Base-by-base conservation (phyloP, 768 basidiomycete species). In the Phanerodontia chrysosporium region DNA sequence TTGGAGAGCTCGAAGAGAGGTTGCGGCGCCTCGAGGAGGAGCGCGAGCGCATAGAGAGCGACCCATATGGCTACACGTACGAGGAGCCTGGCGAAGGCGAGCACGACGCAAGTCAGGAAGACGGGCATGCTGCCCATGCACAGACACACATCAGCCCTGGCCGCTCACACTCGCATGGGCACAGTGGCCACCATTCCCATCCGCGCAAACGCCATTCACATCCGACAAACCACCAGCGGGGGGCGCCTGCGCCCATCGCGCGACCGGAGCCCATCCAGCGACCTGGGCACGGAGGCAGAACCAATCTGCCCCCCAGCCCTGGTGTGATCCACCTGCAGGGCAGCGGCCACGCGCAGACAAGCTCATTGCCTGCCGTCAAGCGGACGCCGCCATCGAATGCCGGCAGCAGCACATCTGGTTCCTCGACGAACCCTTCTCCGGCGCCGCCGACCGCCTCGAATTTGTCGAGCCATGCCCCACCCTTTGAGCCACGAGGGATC, bases 1-100 rank as follows among this genome's bases (percentile, higher is more conserved):
- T 93, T 18, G 79, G 79, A 1, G 89, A 89, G 60, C 76, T 93
- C 44, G 89, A 90, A 71, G 79, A 81, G 51, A 83, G 86, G 69
- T 74, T 92, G 45, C 74, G 74, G 59, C 80, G 80, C 45, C 72
- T 89, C 51, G 80, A 82, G 63, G 74, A 74, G 25, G 86, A 92
- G 70, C 80, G 89, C 22, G 83, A 85, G 66, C 55, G 74, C 58
- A 62, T 75, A 53, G 71, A 76, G 59, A 49, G 59, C 48, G 71
- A 72, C 54, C 71, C 70, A 4, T 69, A 66, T 36, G 69, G 64
- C 16, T 71, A 69, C 58, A 57, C 55, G 42, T 57, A 28, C 49
- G 60, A 57, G 35, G 60, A 61, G 22, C 25, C 49, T 10, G 55
- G 30, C 25, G 59, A 67, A 49, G 60, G 57, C 45, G 63, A 64